phyloP scores from a whole-genome alignment of 768 basidiomycete species.

The Leccinum obscurum region DNA sequence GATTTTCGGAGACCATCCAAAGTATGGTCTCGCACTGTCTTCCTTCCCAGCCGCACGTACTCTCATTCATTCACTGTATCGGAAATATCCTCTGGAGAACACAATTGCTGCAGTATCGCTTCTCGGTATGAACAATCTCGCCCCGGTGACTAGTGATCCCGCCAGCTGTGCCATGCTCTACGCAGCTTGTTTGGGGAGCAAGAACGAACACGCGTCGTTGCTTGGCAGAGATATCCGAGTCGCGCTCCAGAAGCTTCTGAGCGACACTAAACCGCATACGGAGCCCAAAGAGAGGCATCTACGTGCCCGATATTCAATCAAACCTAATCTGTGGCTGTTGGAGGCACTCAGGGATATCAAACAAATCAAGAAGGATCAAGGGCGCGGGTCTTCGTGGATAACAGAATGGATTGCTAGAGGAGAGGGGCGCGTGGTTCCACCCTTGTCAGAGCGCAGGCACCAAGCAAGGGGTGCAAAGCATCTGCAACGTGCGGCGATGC shows the following conservation, averaged over 20 bases:
- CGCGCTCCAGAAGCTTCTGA: constrained; percentile 38
- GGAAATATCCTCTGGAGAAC: constrained; percentile 46
- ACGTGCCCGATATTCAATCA: constrained; percentile 29
- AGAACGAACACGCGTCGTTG: constrained; percentile 37
- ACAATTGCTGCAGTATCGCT: constrained; percentile 53
- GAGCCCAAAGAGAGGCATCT: constrained; percentile 22
- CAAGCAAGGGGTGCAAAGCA: constrained; percentile 10
- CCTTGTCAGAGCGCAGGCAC: constrained; percentile 17
- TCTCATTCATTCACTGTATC: constrained; percentile 57
- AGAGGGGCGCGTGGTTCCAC: constrained; percentile 23
- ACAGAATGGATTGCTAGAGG: constrained; percentile 28
- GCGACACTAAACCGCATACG: constrained; percentile 14
- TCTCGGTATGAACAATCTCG: constrained; percentile 53
- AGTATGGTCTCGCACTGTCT: constrained; percentile 53
- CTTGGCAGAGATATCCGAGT: constrained; percentile 46
- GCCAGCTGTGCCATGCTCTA: constrained; percentile 57
- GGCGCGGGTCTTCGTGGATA: constrained; percentile 30
- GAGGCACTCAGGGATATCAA: constrained; percentile 39
- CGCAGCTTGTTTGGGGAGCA: constrained; percentile 52
- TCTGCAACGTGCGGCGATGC: constrained; percentile 1
- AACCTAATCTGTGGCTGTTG: constrained; percentile 39
- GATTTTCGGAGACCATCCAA: constrained; percentile 61
- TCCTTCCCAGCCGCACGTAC: constrained; percentile 52
- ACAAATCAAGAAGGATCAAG: constrained; percentile 30
- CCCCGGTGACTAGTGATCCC: constrained; percentile 54